Evolutionary conservation across 768 basidiomycete species (phyloP), one percentile per base, ranked within the genome.

Genomic region (Mycena albidolilacea): DNA sequence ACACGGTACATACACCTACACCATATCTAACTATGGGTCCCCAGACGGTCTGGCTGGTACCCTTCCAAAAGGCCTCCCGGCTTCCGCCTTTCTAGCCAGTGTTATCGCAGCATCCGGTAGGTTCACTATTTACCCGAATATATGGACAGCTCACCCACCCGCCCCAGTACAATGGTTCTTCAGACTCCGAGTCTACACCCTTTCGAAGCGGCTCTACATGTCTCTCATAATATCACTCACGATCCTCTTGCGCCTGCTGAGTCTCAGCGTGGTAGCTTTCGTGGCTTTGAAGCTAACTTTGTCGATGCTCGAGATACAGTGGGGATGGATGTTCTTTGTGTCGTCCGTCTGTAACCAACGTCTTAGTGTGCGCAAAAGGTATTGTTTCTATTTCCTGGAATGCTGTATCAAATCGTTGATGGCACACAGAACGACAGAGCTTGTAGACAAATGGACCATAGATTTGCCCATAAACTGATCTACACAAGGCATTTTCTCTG

Each of bases 391-490:
- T 30, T 30, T 30, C 21, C 21, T 4, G 30, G 12, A 30, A 30
- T 30, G 30, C 30, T 15, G 46, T 68, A 15, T 7, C 5, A 35
- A 30, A 58, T 11, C n/a, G 7, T 5, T 50, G 7, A 50, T 19
- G 12, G 37, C 55, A 0, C 5, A 15, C 37, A 68, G 67, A 19
- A 68, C 67, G 4, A 10, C 23, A 1, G 43, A 35, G 5, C 30
- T 68, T 5, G 30, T 68, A 15, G 67, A 68, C 52, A 68, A 68
- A 68, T 68, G 67, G 67, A 59, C 57, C 23, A 48, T 68, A 19
- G 67, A 58, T 68, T 17, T 17, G 17, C 5, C 7, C 58, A 17
- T 9, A 30, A 7, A 15, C 5, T 35, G 21, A 37, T 19, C 15
- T 35, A 7, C 2, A n/a, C 11, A 48, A 17, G 5, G 15, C 7